These are phyloP conservation scores for Acacia melanoxylon DNA, from an alignment of 306 rosid species.

Conservation along the genomic window DNA sequence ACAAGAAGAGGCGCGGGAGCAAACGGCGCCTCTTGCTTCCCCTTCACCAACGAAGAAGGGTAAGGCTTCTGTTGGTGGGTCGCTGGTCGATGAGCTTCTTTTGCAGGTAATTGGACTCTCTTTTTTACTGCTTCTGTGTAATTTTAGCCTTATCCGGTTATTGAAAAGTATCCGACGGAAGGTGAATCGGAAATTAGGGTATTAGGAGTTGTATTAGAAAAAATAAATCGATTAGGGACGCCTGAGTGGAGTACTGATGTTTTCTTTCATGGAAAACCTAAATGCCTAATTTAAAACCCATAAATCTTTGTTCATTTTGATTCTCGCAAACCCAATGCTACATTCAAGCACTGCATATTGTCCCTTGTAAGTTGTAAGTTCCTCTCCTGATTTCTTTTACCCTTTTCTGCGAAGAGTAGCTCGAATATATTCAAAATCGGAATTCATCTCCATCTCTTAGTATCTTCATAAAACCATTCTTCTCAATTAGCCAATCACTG, in stretches of 20 bases:
- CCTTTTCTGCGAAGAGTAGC: neutral
- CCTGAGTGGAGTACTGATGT: constrained; percentile 14
- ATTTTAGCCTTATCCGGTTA: neutral
- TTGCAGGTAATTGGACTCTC: constrained; percentile 48
- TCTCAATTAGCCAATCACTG: neutral
- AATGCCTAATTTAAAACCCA: neutral
- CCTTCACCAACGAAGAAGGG: constrained; percentile 5
- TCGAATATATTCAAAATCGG: neutral
- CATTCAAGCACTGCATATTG: too few species aligned
- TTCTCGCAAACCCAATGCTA: too few species aligned
- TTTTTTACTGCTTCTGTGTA: neutral
- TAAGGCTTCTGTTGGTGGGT: constrained; percentile 38
- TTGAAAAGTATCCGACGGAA: neutral
- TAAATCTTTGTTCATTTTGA: too few species aligned
- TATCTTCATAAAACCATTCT: neutral
- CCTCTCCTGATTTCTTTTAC: neutral
- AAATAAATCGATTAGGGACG: neutral
- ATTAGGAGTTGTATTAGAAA: neutral
- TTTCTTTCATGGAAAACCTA: neutral
- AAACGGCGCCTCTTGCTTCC: constrained; percentile 34
- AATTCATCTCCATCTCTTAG: neutral
- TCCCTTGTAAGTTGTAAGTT: too few species aligned
- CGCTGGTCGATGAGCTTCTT: constrained; percentile 52
- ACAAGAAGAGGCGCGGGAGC: constrained; percentile 25
- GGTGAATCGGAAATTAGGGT: constrained; percentile 10